phyloP scores from a whole-genome alignment of 345 rosid genomes.

The Bruguiera gymnorhiza region DNA sequence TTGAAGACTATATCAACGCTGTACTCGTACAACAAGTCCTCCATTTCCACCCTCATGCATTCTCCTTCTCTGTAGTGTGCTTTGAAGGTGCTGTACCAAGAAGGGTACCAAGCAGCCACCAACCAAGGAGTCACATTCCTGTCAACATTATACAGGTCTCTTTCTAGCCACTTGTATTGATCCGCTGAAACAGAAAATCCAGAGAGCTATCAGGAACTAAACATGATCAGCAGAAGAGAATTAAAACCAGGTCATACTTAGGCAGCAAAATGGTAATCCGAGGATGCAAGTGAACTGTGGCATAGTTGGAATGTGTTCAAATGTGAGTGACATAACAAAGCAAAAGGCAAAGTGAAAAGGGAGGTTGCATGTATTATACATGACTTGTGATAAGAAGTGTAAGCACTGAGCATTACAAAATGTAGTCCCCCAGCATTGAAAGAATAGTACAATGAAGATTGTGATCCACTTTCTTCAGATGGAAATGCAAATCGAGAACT shows the following conservation, averaged over 20 bases:
- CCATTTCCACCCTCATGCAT: slow-evolving; percentile 81
- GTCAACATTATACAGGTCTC: slow-evolving; percentile 55
- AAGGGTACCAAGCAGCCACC: slow-evolving; percentile 73
- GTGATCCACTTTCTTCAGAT: slow-evolving; percentile 64
- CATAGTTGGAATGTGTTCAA: neutral
- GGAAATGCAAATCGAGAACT: slow-evolving; percentile 83
- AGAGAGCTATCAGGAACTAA: slow-evolving; percentile 7
- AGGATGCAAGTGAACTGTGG: neutral
- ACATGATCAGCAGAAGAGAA: neutral
- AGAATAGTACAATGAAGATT: slow-evolving; percentile 72
- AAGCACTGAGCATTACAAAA: slow-evolving; percentile 79
- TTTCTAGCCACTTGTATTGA: slow-evolving; percentile 76
- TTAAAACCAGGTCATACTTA: neutral
- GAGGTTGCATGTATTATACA: slow-evolving; percentile 28
- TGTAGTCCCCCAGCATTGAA: slow-evolving; percentile 95
- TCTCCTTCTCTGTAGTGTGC: slow-evolving; percentile 81
- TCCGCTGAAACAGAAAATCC: slow-evolving; percentile 47
- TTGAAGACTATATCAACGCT: slow-evolving; percentile 76
- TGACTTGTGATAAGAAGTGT: slow-evolving; percentile 53
- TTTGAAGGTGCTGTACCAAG: slow-evolving; percentile 83
- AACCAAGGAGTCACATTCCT: slow-evolving; percentile 83
- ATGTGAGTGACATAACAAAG: neutral
- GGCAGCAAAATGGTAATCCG: neutral
- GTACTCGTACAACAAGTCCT: slow-evolving; percentile 56
- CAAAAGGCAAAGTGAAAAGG: neutral